phyloP scores from a whole-genome alignment of 306 rosid genomes.

The Arachis stenosperma region DNA sequence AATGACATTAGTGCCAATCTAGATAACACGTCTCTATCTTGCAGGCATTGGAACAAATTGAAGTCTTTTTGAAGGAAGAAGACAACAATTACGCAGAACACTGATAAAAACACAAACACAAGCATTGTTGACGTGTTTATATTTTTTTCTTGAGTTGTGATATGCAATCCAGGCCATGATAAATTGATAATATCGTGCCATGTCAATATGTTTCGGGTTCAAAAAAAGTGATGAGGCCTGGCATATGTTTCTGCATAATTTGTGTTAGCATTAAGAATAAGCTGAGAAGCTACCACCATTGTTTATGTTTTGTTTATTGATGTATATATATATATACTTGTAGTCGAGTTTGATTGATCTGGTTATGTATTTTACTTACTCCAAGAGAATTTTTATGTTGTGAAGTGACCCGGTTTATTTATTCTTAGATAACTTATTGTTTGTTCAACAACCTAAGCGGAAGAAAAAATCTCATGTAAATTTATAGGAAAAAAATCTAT shows the following conservation, averaged over 20 bases:
- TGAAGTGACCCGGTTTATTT: too few species aligned
- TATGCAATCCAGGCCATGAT: constrained; percentile 30
- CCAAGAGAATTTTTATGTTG: too few species aligned
- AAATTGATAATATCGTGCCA: constrained; percentile 30
- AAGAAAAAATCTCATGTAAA: too few species aligned
- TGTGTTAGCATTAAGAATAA: constrained; percentile 32
- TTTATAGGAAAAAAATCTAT: too few species aligned
- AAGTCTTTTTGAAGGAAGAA: constrained; percentile 56
- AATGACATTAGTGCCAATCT: constrained; percentile 2
- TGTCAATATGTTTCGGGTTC: constrained; percentile 28
- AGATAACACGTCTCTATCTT: constrained; percentile 30
- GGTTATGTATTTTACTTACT: too few species aligned
- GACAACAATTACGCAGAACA: constrained; percentile 39
- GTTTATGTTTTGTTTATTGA: constrained; percentile 23
- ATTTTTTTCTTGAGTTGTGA: constrained; percentile 11
- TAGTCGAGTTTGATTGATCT: not conserved
- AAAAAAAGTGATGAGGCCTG: constrained; percentile 25
- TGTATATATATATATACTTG: constrained; percentile 20
- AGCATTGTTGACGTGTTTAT: constrained; percentile 34
- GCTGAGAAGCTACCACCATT: constrained; percentile 17
- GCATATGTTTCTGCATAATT: constrained; percentile 33
- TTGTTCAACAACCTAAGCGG: too few species aligned
- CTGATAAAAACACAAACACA: constrained; percentile 31
- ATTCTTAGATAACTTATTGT: too few species aligned
- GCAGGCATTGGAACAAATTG: constrained; percentile 86